A percentile compares a stretch with the other conserved stretches of the same genome.
These are phyloP conservation scores for Ogataea paradorogensis DNA, from an alignment of 805 yeast species.

Conservation along the genomic window DNA sequence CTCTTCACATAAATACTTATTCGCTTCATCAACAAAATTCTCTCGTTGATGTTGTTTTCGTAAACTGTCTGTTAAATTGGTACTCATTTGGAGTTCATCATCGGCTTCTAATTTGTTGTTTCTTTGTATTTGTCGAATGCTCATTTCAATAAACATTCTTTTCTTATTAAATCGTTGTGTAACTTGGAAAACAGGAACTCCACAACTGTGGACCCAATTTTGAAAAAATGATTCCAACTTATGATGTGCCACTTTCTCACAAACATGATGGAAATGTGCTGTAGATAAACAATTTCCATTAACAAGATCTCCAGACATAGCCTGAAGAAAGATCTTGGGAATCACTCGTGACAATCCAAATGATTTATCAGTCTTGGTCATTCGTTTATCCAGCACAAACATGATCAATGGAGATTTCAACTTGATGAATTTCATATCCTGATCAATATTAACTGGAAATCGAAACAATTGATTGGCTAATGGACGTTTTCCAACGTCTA, in stretches of 20 bases:
- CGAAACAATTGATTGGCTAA: conserved; percentile 66
- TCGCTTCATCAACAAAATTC: conserved; percentile 46
- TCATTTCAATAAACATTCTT: conserved; percentile 91
- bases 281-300: conserved; percentile 75
- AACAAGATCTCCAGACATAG: conserved; percentile 89
- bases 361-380: conserved; percentile 94
- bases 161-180: conserved; percentile 93
- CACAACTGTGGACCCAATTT: conserved; percentile 90
- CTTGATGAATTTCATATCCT: conserved; percentile 64
- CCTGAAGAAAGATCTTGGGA: conserved; percentile 87
- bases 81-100: conserved; percentile 17
- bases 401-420: conserved; percentile 85
- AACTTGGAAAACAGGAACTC: conserved; percentile 84
- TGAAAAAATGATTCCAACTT: conserved; percentile 79
- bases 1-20: conserved; percentile 38
- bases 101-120: conserved; percentile 36
- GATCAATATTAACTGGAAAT: conserved; percentile 56
- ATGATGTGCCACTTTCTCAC: conserved; percentile 90
- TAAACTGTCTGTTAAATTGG: conserved; percentile 11
- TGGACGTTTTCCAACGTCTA: conserved; percentile 78
- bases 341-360: conserved; percentile 89
- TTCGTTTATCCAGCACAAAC: conserved; percentile 79
- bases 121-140: conserved; percentile 83
- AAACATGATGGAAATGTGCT: conserved; percentile 83
- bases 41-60: conserved; percentile 28